These are phyloP conservation scores for Erucastrum elatum DNA, from an alignment of 345 rosid genomes.

Conservation along the genomic window DNA sequence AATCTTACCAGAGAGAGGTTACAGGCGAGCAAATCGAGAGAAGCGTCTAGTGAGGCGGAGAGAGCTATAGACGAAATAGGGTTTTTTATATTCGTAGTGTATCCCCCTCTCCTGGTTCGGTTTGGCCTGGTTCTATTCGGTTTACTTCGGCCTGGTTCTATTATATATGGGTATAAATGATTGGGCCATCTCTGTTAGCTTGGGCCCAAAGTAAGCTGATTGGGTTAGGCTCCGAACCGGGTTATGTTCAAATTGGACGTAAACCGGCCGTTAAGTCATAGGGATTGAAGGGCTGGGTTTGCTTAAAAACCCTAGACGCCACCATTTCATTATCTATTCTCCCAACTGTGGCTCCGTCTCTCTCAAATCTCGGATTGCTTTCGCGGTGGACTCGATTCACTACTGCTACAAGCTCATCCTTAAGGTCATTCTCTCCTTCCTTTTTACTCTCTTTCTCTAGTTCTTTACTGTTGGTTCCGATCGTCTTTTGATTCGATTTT, in stretches of 20 bases:
- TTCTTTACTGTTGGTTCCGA: not conserved
- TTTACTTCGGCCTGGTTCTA: too few relatives aligned
- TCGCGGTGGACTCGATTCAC: slow-evolving; percentile 17
- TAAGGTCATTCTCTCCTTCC: slow-evolving; percentile 17
- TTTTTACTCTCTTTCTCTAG: not conserved
- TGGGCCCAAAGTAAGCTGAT: not conserved
- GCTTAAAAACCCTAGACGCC: slow-evolving; percentile 23
- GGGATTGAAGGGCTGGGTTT: not conserved
- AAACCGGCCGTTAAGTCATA: not conserved
- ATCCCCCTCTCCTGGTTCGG: slow-evolving; percentile 9
- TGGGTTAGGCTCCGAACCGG: not conserved
- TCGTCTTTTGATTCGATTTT: not conserved
- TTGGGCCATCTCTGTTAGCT: not conserved
- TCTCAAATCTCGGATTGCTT: slow-evolving; percentile 19
- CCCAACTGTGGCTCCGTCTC: slow-evolving; percentile 32
- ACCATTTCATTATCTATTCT: not conserved
- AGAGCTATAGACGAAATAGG: slow-evolving; percentile 23
- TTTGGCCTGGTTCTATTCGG: slow-evolving; percentile 3
- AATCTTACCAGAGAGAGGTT: slow-evolving; percentile 33
- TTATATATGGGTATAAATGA: not conserved
- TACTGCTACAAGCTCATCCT: not conserved
- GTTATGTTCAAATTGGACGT: not conserved
- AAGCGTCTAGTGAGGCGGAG: slow-evolving; percentile 25
- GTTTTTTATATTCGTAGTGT: slow-evolving; percentile 19
- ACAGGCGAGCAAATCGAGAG: slow-evolving; percentile 26